phyloP scores from a whole-genome alignment of 768 basidiomycete species.

The Lactifluus echinatus region DNA sequence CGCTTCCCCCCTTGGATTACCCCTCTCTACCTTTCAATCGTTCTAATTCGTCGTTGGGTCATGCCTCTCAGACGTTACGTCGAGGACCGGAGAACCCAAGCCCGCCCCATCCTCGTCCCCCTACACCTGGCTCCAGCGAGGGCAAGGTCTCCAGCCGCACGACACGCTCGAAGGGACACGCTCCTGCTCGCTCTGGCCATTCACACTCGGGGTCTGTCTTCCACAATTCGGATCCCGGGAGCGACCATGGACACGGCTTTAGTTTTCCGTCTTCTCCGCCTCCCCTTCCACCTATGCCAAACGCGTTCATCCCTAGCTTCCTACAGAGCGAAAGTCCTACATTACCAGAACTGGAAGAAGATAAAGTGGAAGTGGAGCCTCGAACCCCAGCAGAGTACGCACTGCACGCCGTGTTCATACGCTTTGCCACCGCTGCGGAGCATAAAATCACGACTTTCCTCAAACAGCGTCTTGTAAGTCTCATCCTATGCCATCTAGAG shows the following conservation, averaged over 20 bases:
- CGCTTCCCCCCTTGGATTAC: slow-evolving; percentile 64
- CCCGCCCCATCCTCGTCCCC: slow-evolving; percentile 48
- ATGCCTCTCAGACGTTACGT: slow-evolving; percentile 34
- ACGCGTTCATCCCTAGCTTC: slow-evolving; percentile 38
- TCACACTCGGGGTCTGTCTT: slow-evolving; percentile 71
- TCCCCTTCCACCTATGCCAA: slow-evolving; percentile 71
- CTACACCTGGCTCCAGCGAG: slow-evolving; percentile 50
- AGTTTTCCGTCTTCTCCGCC: slow-evolving; percentile 50
- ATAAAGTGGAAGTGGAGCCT: slow-evolving; percentile 59
- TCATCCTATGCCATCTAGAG: background rate
- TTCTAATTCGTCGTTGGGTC: slow-evolving; percentile 64
- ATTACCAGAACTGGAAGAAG: slow-evolving; percentile 39
- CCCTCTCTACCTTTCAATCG: slow-evolving; percentile 72
- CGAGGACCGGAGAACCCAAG: slow-evolving; percentile 38
- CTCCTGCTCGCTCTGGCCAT: slow-evolving; percentile 61
- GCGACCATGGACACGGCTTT: slow-evolving; percentile 47
- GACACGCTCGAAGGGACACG: slow-evolving; percentile 48
- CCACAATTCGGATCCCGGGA: slow-evolving; percentile 60
- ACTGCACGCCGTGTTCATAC: slow-evolving; percentile 79
- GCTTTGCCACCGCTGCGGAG: slow-evolving; percentile 75
- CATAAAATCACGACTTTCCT: slow-evolving; percentile 71
- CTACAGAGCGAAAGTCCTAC: slow-evolving; percentile 43
- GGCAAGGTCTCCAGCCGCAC: slow-evolving; percentile 29
- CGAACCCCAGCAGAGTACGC: slow-evolving; percentile 86
- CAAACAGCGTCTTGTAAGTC: slow-evolving; percentile 54